Percentiles rank a stretch among this genome's conserved stretches.
These are phyloP conservation scores for Solanum sejunctum DNA, from an alignment of 257 asterid genomes.

Conservation along the genomic window DNA sequence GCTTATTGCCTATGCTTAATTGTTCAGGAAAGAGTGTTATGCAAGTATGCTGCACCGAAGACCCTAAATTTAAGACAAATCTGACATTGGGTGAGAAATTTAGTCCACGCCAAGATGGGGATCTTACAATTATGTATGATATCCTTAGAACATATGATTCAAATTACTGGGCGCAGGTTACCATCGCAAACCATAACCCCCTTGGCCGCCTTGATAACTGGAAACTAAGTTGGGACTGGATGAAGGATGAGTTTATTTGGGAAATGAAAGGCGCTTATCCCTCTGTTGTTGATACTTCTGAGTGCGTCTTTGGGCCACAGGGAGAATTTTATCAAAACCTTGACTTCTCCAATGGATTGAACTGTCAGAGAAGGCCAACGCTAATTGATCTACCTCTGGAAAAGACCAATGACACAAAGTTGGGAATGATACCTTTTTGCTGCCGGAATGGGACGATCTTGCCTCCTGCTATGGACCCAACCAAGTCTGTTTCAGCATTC, in stretches of 20 bases:
- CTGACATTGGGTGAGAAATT: conserved; percentile 40
- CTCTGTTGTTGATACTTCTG: conserved; percentile 48
- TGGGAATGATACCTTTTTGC: conserved; percentile 79
- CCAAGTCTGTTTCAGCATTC: conserved; percentile 69
- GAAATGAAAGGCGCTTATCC: conserved; percentile 89
- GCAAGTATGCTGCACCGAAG: conserved; percentile 67
- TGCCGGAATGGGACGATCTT: conserved; percentile 86
- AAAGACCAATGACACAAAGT: conserved; percentile 50
- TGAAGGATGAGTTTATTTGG: conserved; percentile 78
- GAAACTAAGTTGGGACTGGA: conserved; percentile 96
- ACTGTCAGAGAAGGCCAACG: conserved; percentile 70
- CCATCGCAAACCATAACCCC: conserved; percentile 63
- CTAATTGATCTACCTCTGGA: conserved; percentile 62
- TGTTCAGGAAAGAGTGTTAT: conserved; percentile 50
- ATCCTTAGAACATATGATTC: conserved; percentile 55
- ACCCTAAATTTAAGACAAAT: conserved; percentile 32
- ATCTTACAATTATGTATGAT: conserved; percentile 75
- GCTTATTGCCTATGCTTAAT: neutral
- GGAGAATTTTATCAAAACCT: conserved; percentile 43
- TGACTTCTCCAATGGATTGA: conserved; percentile 68
- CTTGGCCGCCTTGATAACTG: conserved; percentile 88
- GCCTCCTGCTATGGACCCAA: conserved; percentile 88
- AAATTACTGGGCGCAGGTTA: conserved; percentile 78
- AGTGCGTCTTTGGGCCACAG: conserved; percentile 61
- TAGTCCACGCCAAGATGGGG: conserved; percentile 60